phyloP scores from a whole-genome alignment of 2,329 filamentous ascomycete genomes.

The Cladosporium phlei region DNA sequence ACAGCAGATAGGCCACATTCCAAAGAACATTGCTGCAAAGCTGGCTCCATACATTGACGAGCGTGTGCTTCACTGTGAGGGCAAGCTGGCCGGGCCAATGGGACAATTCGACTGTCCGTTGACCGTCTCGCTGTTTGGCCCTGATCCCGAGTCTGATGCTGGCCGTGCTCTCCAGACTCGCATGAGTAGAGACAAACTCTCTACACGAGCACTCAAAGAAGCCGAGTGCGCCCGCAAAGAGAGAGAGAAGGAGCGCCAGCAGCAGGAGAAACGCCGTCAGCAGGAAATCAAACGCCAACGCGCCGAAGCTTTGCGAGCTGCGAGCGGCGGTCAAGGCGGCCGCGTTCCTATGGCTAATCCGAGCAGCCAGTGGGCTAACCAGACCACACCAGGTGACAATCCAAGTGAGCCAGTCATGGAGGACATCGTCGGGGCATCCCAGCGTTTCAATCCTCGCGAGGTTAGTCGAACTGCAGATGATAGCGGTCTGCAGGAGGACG shows the following conservation, averaged over 20 bases:
- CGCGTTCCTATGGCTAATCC: neutral
- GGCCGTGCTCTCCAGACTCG: conserved; percentile 53
- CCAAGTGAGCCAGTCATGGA: conserved; percentile 47
- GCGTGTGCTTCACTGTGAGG: conserved; percentile 60
- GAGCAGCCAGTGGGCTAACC: conserved; percentile 17
- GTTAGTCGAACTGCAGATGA: conserved; percentile 62
- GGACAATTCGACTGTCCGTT: conserved; percentile 68
- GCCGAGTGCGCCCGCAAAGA: conserved; percentile 35
- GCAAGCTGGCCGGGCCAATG: conserved; percentile 62
- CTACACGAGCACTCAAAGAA: conserved; percentile 44
- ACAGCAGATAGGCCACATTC: conserved; percentile 73
- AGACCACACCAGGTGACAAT: conserved; percentile 14
- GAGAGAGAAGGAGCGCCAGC: conserved; percentile 25
- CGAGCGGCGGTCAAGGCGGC: conserved; percentile 17
- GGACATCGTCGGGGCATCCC: conserved; percentile 61
- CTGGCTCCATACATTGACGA: conserved; percentile 66
- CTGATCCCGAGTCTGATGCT: conserved; percentile 30
- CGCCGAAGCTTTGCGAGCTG: conserved; percentile 25
- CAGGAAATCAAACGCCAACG: conserved; percentile 19
- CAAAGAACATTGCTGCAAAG: conserved; percentile 62
- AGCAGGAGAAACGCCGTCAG: conserved; percentile 20
- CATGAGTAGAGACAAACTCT: conserved; percentile 62
- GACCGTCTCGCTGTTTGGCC: conserved; percentile 64
- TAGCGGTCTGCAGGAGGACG: conserved; percentile 65
- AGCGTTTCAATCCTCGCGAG: conserved; percentile 62